Base-by-base conservation (phyloP, 208 protist genomes). In the Angomonas ambiguus region DNA sequence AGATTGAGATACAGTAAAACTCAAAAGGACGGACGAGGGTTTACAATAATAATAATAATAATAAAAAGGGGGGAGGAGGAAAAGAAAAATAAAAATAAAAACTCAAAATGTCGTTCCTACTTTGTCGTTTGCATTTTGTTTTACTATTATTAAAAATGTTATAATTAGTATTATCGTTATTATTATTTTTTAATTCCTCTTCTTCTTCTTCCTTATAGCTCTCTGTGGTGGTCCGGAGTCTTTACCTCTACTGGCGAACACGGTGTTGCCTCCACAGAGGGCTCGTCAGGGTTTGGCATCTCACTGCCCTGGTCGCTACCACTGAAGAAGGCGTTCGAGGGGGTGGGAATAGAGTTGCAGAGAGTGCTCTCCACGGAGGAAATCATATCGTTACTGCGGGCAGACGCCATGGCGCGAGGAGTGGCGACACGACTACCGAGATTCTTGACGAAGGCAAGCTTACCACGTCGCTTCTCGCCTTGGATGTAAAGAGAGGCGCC, bases 381-480 rank as follows among this genome's bases (percentile, higher is more conserved):
- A 34, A 91, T 51, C 30, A 56, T 51, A 61, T 74, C 72, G 25
- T 74, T 70, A 32, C 63, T 85, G 53, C 74, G 73, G 31, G 82
- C 79, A 2, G 82, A 84, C 6, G 82, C 82, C 34, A 87, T 79
- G 30, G 78, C 83, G 30, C 79, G 80, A 24, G 83, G 76, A 0
- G 83, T 77, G 42, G 79, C 83, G 22, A 85, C 75, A 51, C 87
- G 87, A 16, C 76, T 75, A 31, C 62, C 51, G 33, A 90, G 77
- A 64, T 90, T 91, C 59, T 84, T 77, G 38, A 51, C 69, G 42
- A 91, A 93, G 35, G 62, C 42, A 11, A 93, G 69, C 63, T 76
- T 80, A 18, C 87, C 83, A 35, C 84, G 77, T 20, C 82, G 78
- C 60, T 77, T 49, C 45, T 31, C 49, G 27, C 87, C 84, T 51